Conservation (phyloP, 441 rosid species). For the Breynia disticha region DNA sequence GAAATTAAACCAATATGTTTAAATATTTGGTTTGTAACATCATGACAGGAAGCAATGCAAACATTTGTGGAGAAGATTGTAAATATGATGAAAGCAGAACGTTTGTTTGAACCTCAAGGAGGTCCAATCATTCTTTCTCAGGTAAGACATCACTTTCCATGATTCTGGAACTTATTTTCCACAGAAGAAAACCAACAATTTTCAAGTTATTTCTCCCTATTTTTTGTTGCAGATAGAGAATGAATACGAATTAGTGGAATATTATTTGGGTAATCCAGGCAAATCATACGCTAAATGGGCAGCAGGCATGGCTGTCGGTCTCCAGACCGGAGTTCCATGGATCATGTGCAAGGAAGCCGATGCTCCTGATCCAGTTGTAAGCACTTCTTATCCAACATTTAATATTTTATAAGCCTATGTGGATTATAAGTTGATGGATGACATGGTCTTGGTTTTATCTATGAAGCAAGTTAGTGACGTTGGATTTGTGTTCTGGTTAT, state of each 20-base stretch:
- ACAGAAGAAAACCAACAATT: too few relatives aligned
- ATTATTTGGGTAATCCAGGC: conserved; percentile 36
- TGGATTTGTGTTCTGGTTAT: background rate
- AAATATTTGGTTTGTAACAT: background rate
- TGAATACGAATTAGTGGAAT: conserved; percentile 49
- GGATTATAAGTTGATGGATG: too few relatives aligned
- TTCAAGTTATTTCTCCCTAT: too few relatives aligned
- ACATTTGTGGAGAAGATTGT: conserved; percentile 45
- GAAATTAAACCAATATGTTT: too few relatives aligned
- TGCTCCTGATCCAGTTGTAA: conserved; percentile 68
- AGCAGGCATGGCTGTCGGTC: conserved; percentile 53
- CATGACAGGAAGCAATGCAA: conserved; percentile 40
- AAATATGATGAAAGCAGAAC: conserved; percentile 49
- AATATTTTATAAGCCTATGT: too few relatives aligned
- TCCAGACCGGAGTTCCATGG: conserved; percentile 76
- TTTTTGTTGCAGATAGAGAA: conserved; percentile 43
- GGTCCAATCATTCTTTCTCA: conserved; percentile 78
- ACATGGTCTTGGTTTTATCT: too few relatives aligned
- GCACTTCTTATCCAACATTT: conserved; percentile 5
- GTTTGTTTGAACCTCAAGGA: conserved; percentile 63
- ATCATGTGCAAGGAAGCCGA: conserved; percentile 78
- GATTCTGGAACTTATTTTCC: too few relatives aligned
- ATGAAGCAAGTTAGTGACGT: background rate
- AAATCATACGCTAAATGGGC: conserved; percentile 59
- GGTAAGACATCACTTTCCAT: conserved; percentile 21